Evolutionary conservation across 2,329 filamentous ascomycete species (phyloP), one percentile per base, ranked within the genome.

Genomic region (Ophiostoma triangulosporum): DNA sequence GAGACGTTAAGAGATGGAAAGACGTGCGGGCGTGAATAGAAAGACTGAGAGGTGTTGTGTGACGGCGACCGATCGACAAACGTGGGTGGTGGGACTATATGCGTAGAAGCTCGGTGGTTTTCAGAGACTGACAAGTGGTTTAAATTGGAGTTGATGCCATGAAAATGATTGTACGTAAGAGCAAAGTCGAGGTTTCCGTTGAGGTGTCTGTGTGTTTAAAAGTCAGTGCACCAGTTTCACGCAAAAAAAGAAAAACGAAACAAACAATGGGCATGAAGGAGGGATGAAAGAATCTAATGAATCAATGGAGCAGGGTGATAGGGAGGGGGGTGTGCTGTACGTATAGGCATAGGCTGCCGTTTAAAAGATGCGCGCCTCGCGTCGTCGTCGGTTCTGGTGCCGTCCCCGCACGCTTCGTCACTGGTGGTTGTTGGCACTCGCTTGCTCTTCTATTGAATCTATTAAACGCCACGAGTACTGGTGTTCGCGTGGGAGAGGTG

Each of bases 11-110:
- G 15, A 20, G 17, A 20, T 12, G 22, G 22, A n/a, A 35, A 36
- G 35, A 36, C 12, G 6, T 32, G 31, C 31, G 31, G n/a, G n/a
- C n/a, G n/a, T n/a, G n/a, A n/a, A n/a, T n/a, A n/a, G n/a, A n/a
- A n/a, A n/a, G n/a, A n/a, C n/a, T 38, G n/a, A 38, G 35, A 36
- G n/a, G 3, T 43, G 48, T 26, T 51, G 48, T 33, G 20, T n/a
- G 29, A 12, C 17, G 45, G 46, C 35, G n/a, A 31, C 24, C 9
- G 53, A 54, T 51, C 38, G 53, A 26, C 52, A 46, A n/a, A 26
- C 17, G 52, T 29, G 48, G 46, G 26, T 38, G 46, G 52, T 54
- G 52, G 29, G 26, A n/a, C 46, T 27, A 15, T 29, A 29, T 31
- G 38, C 27, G 38, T n/a, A n/a, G 24, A 20, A 43, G 38, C 20